Evolutionary conservation across 2,329 filamentous ascomycete genomes (phyloP).

Genomic region (Pestalotiopsis sp.): DNA sequence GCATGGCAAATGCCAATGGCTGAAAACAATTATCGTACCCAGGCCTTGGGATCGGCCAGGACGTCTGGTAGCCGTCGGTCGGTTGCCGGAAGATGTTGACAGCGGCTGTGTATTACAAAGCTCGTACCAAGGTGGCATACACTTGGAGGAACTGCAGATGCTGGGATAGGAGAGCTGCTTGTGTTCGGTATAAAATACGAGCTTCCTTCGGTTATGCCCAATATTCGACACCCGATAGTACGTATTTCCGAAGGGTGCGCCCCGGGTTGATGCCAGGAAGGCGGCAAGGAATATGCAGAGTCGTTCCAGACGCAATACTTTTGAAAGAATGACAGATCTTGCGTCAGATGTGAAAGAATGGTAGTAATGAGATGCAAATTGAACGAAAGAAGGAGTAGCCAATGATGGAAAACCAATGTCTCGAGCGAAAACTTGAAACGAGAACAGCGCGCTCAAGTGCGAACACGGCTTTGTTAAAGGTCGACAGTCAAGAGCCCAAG

Average conservation of each 20-base stretch:
- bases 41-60: not conserved
- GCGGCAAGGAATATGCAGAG: not conserved
- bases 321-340: slow-evolving; percentile 1
- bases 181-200: not conserved
- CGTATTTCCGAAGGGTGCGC: not conserved
- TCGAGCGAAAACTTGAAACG: not conserved
- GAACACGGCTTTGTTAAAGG: not conserved
- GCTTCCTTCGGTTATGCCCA: not conserved
- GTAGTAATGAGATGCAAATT: not conserved
- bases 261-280: not conserved
- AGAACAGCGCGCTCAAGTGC: not conserved
- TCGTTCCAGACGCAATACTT: not conserved
- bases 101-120: not conserved
- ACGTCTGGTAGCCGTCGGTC: not conserved
- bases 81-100: not conserved
- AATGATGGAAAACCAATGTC: not conserved
- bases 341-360: not conserved
- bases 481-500: not conserved
- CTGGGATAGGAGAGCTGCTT: not conserved
- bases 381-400: not conserved
- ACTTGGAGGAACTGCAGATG: not conserved
- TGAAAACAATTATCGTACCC: not conserved
- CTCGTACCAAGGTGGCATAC: not conserved
- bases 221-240: not conserved
- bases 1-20: not conserved